Evolutionary conservation across 2,329 filamentous ascomycete species (phyloP), one percentile per base, ranked within the genome.

Genomic region (Sporothrix luriei): DNA sequence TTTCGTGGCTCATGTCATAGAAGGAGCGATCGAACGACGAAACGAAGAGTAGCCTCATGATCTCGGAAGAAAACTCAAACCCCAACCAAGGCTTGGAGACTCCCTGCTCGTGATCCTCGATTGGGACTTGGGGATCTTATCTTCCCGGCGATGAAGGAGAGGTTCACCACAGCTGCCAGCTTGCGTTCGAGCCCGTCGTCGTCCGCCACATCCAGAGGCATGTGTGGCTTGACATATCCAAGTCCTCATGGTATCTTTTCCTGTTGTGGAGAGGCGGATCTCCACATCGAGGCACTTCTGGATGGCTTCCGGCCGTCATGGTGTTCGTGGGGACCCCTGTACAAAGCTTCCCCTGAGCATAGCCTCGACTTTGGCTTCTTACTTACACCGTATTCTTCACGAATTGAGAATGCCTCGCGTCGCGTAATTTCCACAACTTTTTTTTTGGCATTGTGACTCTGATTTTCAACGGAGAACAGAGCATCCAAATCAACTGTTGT

Each of bases 1-100:
- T 49, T 24, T 65, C 43, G 46, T 43, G 38, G 43, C 11, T 48
- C 59, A 19, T 64, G 61, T 49, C 61, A 33, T 14, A 64, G 43
- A 48, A 64, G 61, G 16, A 49, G 61, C 61, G 61, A 64, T 64
- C 61, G 61, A 64, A 64, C 61, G 43, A 64, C 61, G 61, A 16
- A 13, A 46, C 16, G 24, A 64, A 21, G 24, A 48, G 46, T 24
- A 19, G 14, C 61, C 16, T 48, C 61, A 48, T 10, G 40, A 49
- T 48, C 14, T 26, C 57, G 57, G 38, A 46, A 38, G 29, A 46
- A 26, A 43, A 62, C 5, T 9, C 33, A 7, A 33, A 33, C 33
- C 33, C 33, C 33, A 49, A 49, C 33, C 33, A 49, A 49, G 16
- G 19, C 19, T 62, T 62, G 33, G 57, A 46, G 57, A 62, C 57